Conservation (phyloP, 805 yeast genomes). For the Jamesozyma hellenica region DNA sequence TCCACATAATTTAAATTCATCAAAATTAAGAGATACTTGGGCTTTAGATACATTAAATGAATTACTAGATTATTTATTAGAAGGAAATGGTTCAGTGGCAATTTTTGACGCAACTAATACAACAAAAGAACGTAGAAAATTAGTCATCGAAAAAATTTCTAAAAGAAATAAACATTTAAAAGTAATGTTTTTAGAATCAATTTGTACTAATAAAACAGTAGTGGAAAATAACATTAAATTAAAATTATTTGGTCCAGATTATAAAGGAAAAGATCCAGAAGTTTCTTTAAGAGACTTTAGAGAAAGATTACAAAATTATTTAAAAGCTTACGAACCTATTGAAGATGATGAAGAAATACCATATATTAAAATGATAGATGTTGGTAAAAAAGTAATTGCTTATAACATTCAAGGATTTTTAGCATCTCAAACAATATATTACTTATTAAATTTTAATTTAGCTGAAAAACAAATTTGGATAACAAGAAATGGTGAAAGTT, state of each 20-base stretch:
- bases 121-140: slow-evolving; percentile 52
- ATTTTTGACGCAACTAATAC: slow-evolving; percentile 81
- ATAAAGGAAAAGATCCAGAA: slow-evolving; percentile 72
- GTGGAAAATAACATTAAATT: slow-evolving; percentile 77
- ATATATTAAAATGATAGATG: slow-evolving; percentile 91
- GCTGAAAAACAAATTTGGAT: slow-evolving; percentile 89
- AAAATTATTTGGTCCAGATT: slow-evolving; percentile 89
- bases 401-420: slow-evolving; percentile 80
- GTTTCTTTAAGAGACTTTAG: slow-evolving; percentile 73
- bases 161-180: slow-evolving; percentile 55
- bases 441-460: slow-evolving; percentile 77
- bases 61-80: slow-evolving; percentile 66
- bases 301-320: slow-evolving; percentile 71
- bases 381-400: slow-evolving; percentile 87
- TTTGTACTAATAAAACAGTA: slow-evolving; percentile 70
- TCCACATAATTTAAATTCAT: slow-evolving; percentile 61
- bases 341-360: slow-evolving; percentile 69
- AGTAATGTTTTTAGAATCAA: slow-evolving; percentile 75
- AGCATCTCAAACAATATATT: slow-evolving; percentile 88
- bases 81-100: slow-evolving; percentile 84
- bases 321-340: slow-evolving; percentile 81
- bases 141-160: slow-evolving; percentile 47
- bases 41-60: slow-evolving; percentile 89
- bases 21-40: slow-evolving; percentile 78
- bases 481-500: slow-evolving; percentile 88